Conservation (phyloP, 2,329 filamentous ascomycete genomes). For the Pseudopyricularia cyperi region DNA sequence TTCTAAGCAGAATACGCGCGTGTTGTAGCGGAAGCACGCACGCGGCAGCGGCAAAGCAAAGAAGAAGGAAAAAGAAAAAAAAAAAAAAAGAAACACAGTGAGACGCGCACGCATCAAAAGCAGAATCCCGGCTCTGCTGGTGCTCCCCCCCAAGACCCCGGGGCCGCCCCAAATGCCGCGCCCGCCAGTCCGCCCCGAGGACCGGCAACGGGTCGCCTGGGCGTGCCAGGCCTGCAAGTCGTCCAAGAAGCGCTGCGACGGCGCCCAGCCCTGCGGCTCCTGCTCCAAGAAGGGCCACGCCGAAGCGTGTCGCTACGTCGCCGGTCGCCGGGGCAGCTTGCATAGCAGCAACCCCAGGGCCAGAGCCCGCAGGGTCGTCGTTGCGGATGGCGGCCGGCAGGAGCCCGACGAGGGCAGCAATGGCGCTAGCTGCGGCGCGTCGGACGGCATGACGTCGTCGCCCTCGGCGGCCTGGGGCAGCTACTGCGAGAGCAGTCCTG, state of each 20-base stretch:
- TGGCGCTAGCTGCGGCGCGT: not conserved
- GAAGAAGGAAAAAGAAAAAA: too few species aligned
- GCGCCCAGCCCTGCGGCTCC: conserved; percentile 3
- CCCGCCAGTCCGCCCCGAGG: conserved; percentile 1
- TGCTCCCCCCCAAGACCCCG: too few species aligned
- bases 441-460: not conserved
- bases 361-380: not conserved
- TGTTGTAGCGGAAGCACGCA: too few species aligned
- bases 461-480: not conserved
- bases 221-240: conserved; percentile 6
- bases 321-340: not conserved
- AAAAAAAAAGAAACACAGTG: too few species aligned
- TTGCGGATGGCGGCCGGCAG: not conserved
- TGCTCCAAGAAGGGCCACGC: not conserved
- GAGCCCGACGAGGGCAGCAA: too few species aligned
- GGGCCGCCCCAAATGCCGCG: not conserved
- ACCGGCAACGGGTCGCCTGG: conserved; percentile 4
- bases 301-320: not conserved
- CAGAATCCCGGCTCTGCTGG: too few species aligned
- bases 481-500: not conserved
- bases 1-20: too few species aligned
- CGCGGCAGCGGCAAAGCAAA: too few species aligned
- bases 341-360: not conserved
- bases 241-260: conserved; percentile 7
- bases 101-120: too few species aligned